Evolutionary conservation across 2,329 filamentous ascomycete genomes (phyloP).

Genomic region (Monilinia vaccinii-corymbosi): DNA sequence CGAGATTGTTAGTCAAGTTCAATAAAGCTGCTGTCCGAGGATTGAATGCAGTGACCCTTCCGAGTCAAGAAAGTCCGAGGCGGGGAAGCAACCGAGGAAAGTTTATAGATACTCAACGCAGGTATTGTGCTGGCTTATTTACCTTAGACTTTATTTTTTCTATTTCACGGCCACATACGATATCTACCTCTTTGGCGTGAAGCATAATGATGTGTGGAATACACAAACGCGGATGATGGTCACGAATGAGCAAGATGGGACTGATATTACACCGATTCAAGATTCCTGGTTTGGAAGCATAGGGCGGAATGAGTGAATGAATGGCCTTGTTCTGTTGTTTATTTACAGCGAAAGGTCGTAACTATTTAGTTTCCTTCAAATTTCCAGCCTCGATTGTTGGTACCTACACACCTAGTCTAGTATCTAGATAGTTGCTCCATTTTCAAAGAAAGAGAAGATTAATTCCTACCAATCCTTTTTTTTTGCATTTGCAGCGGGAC

Average conservation of each 20-base stretch:
- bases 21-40: constrained; percentile 21
- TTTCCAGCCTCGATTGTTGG: constrained; percentile 5
- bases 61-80: constrained; percentile 10
- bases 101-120: constrained; percentile 16
- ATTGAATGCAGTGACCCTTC: constrained; percentile 14
- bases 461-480: background rate
- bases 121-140: constrained; percentile 13
- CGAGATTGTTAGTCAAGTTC: constrained; percentile 84
- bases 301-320: constrained; percentile 18
- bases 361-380: constrained; percentile 11
- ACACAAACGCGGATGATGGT: constrained; percentile 13
- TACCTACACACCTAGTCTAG: background rate
- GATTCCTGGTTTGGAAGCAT: constrained; percentile 12
- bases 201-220: constrained; percentile 21
- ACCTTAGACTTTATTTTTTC: constrained; percentile 15
- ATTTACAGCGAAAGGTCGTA: constrained; percentile 9
- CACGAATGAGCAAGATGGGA: constrained; percentile 9
- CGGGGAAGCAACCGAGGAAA: constrained; percentile 11
- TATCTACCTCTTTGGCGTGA: constrained; percentile 18
- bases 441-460: background rate
- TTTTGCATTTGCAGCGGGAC: background rate
- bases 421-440: constrained; percentile 6
- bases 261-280: background rate
- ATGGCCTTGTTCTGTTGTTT: constrained; percentile 4
- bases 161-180: constrained; percentile 21